A percentile compares a stretch with the other conserved stretches of the same genome.
phyloP scores from a whole-genome alignment of 805 yeast species.

The Peterozyma xylosa region DNA sequence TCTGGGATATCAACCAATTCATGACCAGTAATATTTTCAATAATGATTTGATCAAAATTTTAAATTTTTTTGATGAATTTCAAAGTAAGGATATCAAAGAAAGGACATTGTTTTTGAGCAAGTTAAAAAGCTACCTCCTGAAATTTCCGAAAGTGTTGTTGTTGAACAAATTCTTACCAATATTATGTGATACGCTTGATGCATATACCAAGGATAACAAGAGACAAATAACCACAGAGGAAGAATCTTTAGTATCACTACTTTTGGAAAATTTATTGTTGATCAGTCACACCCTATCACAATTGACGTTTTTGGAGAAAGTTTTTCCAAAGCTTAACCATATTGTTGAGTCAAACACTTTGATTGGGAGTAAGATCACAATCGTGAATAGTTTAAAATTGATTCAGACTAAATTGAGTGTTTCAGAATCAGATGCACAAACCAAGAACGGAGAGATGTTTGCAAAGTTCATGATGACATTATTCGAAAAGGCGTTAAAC shows the following conservation, averaged over 20 bases:
- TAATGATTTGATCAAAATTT: slow-evolving; percentile 73
- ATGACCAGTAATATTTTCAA: slow-evolving; percentile 71
- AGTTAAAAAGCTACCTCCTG: slow-evolving; percentile 44
- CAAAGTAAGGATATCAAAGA: slow-evolving; percentile 67
- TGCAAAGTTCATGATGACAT: slow-evolving; percentile 18
- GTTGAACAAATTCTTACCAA: slow-evolving; percentile 68
- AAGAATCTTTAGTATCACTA: slow-evolving; percentile 31
- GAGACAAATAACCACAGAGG: slow-evolving; percentile 18
- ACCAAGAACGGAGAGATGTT: slow-evolving; percentile 18
- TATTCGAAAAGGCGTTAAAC: slow-evolving; percentile 23
- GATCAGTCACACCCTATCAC: slow-evolving; percentile 63
- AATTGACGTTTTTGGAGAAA: slow-evolving; percentile 68
- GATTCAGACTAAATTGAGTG: slow-evolving; percentile 20
- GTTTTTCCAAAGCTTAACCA: slow-evolving; percentile 40
- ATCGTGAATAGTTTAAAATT: slow-evolving; percentile 20
- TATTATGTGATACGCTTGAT: slow-evolving; percentile 44
- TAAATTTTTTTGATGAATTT: slow-evolving; percentile 77
- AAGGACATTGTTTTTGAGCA: slow-evolving; percentile 58
- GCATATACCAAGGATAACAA: slow-evolving; percentile 24
- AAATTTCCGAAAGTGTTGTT: slow-evolving; percentile 53
- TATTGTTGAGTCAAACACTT: slow-evolving; percentile 14
- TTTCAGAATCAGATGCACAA: slow-evolving; percentile 15
- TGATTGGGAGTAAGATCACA: slow-evolving; percentile 21
- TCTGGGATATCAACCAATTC: slow-evolving; percentile 61
- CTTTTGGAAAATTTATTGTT: slow-evolving; percentile 49